phyloP scores from a whole-genome alignment of 169 alveolate species.

The Cryptosporidium xiaoi region DNA sequence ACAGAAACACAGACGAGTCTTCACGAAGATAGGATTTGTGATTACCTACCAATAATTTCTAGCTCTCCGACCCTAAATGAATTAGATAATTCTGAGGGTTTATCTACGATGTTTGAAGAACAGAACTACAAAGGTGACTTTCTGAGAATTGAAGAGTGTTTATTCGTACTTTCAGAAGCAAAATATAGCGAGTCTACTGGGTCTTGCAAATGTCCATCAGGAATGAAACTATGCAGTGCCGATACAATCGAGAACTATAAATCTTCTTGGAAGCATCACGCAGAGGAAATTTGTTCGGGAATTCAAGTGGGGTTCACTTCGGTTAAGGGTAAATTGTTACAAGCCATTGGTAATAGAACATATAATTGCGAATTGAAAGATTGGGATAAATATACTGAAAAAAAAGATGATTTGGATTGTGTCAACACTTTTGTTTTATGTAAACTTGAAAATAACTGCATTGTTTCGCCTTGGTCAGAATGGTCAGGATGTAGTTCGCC shows the following conservation, averaged over 20 bases:
- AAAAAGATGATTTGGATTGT: constrained; percentile 1
- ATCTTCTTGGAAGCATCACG: constrained; percentile 34
- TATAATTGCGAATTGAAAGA: constrained; percentile 29
- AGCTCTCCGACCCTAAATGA: not conserved
- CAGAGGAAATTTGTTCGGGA: constrained; percentile 14
- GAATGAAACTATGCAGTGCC: constrained; percentile 21
- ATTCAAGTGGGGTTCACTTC: not conserved
- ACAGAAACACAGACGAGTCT: not conserved
- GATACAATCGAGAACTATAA: constrained; percentile 13
- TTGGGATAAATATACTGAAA: constrained; percentile 9
- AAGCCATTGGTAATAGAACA: constrained; percentile 11
- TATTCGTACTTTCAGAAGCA: constrained; percentile 11
- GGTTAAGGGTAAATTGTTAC: not conserved
- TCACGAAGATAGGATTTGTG: constrained; percentile 41
- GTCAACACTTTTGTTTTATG: constrained; percentile 16
- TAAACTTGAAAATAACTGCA: constrained; percentile 11
- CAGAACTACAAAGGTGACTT: not conserved
- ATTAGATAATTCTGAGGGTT: not conserved
- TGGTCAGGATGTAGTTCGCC: constrained; percentile 59
- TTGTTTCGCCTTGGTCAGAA: constrained; percentile 37
- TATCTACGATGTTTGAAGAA: no score
- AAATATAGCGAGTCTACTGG: constrained; percentile 14
- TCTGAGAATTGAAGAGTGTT: constrained; percentile 15
- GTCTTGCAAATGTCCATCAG: constrained; percentile 29
- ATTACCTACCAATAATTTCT: constrained; percentile 8